Evolutionary conservation across 1,139 yeast genomes (phyloP), one percentile per base, ranked within the genome.

Genomic region (Sugiyamaella paludigena): DNA sequence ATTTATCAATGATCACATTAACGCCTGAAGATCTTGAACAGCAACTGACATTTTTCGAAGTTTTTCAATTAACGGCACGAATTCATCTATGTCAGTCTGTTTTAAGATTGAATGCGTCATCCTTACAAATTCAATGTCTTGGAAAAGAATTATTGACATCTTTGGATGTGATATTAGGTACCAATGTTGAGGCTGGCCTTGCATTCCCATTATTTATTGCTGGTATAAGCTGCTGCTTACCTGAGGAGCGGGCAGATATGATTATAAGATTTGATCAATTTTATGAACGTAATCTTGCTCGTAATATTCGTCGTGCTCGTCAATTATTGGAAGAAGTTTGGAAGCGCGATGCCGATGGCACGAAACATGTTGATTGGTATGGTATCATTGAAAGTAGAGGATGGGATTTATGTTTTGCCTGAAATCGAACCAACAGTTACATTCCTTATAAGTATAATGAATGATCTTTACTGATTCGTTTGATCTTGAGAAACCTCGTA

Each of bases 391-490:
- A 80, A 53, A 76, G 76, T 8, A 68, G 84, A 45, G 88, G 86
- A 4, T 85, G 92, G 94, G 87, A 85, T 62, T 71, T 86, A 45
- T 83, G 84, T 65, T 84, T 86, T 73, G 94, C 92, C 2, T 79
- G 61, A 52, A 31, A 35, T 29, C 9, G 27, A n/a, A n/a, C n/a
- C n/a, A n/a, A n/a, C n/a, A n/a, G n/a, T n/a, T n/a, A n/a, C n/a
- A n/a, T n/a, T n/a, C n/a, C n/a, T n/a, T n/a, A n/a, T n/a, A n/a
- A n/a, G n/a, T n/a, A n/a, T n/a, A n/a, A n/a, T n/a, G n/a, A n/a
- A n/a, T n/a, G n/a, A n/a, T n/a, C n/a, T n/a, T n/a, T n/a, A n/a
- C n/a, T n/a, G n/a, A n/a, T n/a, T n/a, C n/a, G n/a, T n/a, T n/a
- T n/a, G n/a, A n/a, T n/a, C n/a, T n/a, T n/a, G n/a, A n/a, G n/a